Percentiles rank a stretch among this genome's conserved stretches.
These are phyloP conservation scores for Aegilops speltoides DNA, from an alignment of 176 grass and related monocot species.

Conservation along the genomic window DNA sequence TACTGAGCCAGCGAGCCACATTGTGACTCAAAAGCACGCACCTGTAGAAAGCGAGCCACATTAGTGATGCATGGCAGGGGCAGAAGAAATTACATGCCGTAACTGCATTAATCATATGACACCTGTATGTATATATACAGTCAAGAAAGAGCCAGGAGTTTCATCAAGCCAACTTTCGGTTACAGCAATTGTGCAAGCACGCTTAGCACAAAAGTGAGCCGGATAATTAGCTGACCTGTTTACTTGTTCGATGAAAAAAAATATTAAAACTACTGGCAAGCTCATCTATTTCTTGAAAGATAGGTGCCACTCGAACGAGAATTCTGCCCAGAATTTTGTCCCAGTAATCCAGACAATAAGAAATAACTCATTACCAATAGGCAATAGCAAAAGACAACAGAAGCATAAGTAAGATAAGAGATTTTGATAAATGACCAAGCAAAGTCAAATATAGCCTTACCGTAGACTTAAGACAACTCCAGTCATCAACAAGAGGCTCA, in stretches of 20 bases:
- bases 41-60: slow-evolving; percentile 37
- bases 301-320: too few species aligned
- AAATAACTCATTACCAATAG: not conserved
- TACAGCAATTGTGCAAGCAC: too few species aligned
- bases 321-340: too few species aligned
- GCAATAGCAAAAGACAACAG: not conserved
- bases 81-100: not conserved
- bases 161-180: too few species aligned
- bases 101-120: not conserved
- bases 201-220: too few species aligned
- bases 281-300: too few species aligned
- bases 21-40: slow-evolving; percentile 66
- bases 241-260: too few species aligned
- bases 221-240: too few species aligned
- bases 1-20: slow-evolving; percentile 87
- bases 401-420: not conserved
- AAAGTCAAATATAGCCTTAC: slow-evolving; percentile 44
- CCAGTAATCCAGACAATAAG: too few species aligned
- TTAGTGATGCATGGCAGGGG: not conserved
- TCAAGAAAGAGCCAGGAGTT: too few species aligned
- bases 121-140: too few species aligned
- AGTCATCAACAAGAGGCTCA: slow-evolving; percentile 79
- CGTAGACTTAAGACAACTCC: slow-evolving; percentile 77
- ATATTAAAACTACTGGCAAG: too few species aligned
- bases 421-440: not conserved